Evolutionary conservation across 1,139 yeast species (phyloP), one percentile per base, ranked within the genome.

Genomic region (Barnettozyma hawaiiensis): DNA sequence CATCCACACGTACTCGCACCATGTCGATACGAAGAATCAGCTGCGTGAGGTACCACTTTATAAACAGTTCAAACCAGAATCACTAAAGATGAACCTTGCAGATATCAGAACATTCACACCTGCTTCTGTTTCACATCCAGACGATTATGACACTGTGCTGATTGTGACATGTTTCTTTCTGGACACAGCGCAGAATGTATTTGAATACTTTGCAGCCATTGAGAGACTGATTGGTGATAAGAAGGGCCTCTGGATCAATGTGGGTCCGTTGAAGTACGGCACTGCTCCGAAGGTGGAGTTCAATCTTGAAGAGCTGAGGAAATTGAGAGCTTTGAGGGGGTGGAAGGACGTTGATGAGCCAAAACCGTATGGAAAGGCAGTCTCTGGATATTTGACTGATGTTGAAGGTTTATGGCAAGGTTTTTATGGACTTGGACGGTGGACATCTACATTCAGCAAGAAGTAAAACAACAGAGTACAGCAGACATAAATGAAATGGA

Each of bases 231-330:
- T 71, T n/a, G 64, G 64, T 4, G 58, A 58, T 15, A 57, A 59
- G 19, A 62, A 65, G 10, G 78, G 85, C 0, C 70, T 70, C 42
- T 87, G 96, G 96, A 78, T 87, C 48, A 87, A 87, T 58, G 71
- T 78, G 16, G 96, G 96, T 0, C 96, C 96, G 0, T 67, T 87
- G 48, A 87, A 87, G 61, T 87, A 87, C 63, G 96, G 96, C 0
- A 78, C 87, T 4, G 89, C 90, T 2, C 94, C 96, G 1, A 77
- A 75, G 51, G 84, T 81, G 2, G 95, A 86, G 59, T 65, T 85
- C 22, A 81, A 78, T 26, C 67, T 75, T 16, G 80, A 80, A 16
- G 96, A 87, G 56, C 58, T 87, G 37, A 59, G 64, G 14, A 52
- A 59, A n/a, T 55, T 83, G 11, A 65, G 89, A 29, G 49, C 59